phyloP scores from a whole-genome alignment of 2,329 filamentous ascomycete species.

The Tricladium varicosporioides region DNA sequence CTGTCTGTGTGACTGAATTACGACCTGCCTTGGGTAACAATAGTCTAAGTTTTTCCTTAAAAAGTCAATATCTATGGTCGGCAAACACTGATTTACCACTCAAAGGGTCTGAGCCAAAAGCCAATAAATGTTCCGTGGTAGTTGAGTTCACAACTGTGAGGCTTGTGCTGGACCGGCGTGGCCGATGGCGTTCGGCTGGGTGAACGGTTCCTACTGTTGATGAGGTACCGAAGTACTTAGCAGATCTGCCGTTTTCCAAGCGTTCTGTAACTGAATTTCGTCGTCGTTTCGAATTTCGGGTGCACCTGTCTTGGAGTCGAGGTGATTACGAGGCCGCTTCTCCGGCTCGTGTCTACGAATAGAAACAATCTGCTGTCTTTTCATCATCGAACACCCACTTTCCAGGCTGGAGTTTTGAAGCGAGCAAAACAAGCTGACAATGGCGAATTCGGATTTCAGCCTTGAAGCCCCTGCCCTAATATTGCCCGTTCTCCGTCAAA shows the following conservation, averaged over 20 bases:
- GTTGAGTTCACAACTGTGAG: too few species aligned
- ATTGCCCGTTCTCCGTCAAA: neutral
- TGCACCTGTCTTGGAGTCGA: neutral
- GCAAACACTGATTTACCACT: neutral
- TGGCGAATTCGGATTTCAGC: neutral
- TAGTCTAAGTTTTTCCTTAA: neutral
- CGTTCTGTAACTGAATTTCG: neutral
- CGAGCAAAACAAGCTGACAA: neutral
- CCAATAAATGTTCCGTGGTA: neutral
- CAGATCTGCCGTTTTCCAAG: neutral
- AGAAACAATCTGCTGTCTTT: constrained; percentile 8
- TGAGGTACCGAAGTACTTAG: neutral
- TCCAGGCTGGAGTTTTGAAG: neutral
- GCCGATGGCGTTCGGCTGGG: neutral
- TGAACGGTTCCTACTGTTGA: neutral
- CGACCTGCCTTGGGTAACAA: neutral
- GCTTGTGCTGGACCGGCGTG: neutral
- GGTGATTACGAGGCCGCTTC: neutral
- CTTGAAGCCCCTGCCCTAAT: neutral
- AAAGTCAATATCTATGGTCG: neutral
- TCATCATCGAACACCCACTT: neutral
- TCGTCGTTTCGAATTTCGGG: neutral
- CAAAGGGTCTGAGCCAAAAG: neutral
- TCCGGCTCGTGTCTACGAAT: constrained; percentile 15
- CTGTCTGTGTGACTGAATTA: neutral